Evolutionary conservation across 257 asterid species (phyloP), one percentile per base, ranked within the genome.

Genomic region (Ballota nigra): DNA sequence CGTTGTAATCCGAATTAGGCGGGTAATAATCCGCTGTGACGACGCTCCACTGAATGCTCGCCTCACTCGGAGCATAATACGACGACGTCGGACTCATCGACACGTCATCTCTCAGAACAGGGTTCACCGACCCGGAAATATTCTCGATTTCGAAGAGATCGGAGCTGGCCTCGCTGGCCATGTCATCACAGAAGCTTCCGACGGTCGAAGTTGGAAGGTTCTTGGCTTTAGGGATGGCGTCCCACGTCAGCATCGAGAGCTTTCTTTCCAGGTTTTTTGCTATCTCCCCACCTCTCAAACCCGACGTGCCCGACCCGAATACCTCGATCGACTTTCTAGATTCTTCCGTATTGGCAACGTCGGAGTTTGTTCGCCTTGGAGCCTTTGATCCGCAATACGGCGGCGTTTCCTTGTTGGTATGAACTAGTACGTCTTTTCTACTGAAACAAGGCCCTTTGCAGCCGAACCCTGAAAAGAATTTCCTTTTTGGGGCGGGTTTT

Each of bases 231-330:
- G 92, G 88, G 26, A 91, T 84, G 0, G 97, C 97, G 9, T 87
- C 97, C 97, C 97, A 89, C 2, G 91, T 83, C 49, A 91, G 64
- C 84, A 87, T 80, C 8, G 96, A 87, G 5, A 91, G 86, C 22
- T 87, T 87, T 71, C 88, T 83, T 75, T 85, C 95, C 73, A 89
- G 68, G 61, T 79, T 86, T 31, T 60, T 59, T 0, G 87, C 75
- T 7, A 78, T 31, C 24, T 81, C 87, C 7, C 86, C 83, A 31
- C 82, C 34, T 6, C 34, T 29, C 34, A 29, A 6, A 3, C 3
- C 83, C 7, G 47, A 1, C 12, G 51, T 33, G 8, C 67, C 71
- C 0, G 85, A 81, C 2, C 96, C 95, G 55, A 91, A 91, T 5
- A 91, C 97, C 8, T 87, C 95, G n/a, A 89, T 58, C 0, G 96